Evolutionary conservation across 2,329 filamentous ascomycete genomes (phyloP).

Genomic region (Pseudocercospora eumusae): DNA sequence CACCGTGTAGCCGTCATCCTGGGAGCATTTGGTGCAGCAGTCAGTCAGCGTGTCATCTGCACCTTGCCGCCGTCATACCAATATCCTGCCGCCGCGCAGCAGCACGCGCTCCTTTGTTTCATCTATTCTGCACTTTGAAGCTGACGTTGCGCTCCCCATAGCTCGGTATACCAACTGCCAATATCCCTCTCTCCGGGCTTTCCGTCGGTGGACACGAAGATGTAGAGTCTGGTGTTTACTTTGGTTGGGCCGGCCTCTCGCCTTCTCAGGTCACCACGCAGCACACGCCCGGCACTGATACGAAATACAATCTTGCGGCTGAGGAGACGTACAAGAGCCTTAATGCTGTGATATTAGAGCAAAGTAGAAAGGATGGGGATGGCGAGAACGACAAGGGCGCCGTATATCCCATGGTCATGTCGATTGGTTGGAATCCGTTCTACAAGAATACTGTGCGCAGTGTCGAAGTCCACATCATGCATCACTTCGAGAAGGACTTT

Average conservation of each 20-base stretch:
- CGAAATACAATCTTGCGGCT: slow-evolving; percentile 34
- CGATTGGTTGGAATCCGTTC: slow-evolving; percentile 94
- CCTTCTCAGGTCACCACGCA: slow-evolving; percentile 33
- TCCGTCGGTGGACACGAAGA: slow-evolving; percentile 65
- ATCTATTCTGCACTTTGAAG: slow-evolving; percentile 10
- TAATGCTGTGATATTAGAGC: slow-evolving; percentile 20
- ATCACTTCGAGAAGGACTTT: slow-evolving; percentile 76
- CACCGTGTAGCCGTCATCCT: slow-evolving; percentile 12
- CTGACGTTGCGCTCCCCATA: slow-evolving; percentile 42
- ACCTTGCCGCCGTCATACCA: slow-evolving; percentile 15
- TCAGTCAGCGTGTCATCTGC: slow-evolving; percentile 19
- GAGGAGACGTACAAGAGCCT: slow-evolving; percentile 24
- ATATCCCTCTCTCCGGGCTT: slow-evolving; percentile 70
- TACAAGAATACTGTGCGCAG: slow-evolving; percentile 88
- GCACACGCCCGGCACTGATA: slow-evolving; percentile 25
- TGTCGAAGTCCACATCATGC: slow-evolving; percentile 68
- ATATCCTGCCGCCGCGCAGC: slow-evolving; percentile 7
- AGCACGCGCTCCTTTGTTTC: slow-evolving; percentile 14
- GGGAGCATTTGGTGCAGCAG: not conserved
- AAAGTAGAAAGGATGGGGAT: slow-evolving; percentile 14
- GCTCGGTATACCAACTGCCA: slow-evolving; percentile 96
- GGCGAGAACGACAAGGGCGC: slow-evolving; percentile 29
- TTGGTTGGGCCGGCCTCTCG: slow-evolving; percentile 77
- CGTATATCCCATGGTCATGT: slow-evolving; percentile 86
- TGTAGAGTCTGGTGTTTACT: slow-evolving; percentile 82